A percentile compares a stretch with the other conserved stretches of the same genome.
These are phyloP conservation scores for Panaeolus cyanescens DNA, from an alignment of 768 basidiomycete species.

Conservation along the genomic window DNA sequence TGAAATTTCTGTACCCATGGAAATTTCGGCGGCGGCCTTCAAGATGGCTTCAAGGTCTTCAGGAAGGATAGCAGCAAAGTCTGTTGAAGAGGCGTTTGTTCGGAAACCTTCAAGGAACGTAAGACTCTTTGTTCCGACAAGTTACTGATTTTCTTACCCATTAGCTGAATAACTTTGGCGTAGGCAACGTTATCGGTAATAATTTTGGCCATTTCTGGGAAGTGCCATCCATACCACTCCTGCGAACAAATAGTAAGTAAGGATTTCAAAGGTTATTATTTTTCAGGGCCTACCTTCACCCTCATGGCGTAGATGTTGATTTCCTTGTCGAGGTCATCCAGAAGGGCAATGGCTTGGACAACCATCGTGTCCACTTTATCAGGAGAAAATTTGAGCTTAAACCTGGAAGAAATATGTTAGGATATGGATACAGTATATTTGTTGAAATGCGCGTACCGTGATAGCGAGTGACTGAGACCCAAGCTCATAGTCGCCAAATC, in stretches of 20 bases:
- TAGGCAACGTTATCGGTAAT: slow-evolving; percentile 97
- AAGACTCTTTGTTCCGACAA: background rate
- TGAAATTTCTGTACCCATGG: slow-evolving; percentile 99
- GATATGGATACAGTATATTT: background rate
- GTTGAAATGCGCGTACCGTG: slow-evolving; percentile 58
- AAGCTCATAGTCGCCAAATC: slow-evolving; percentile 97
- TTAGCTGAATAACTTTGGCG: slow-evolving; percentile 87
- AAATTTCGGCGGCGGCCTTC: slow-evolving; percentile 95
- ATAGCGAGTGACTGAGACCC: slow-evolving; percentile 95
- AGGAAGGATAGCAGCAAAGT: slow-evolving; percentile 88
- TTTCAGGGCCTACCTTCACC: slow-evolving; percentile 71
- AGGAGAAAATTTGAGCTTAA: slow-evolving; percentile 99
- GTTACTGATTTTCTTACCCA: slow-evolving; percentile 59
- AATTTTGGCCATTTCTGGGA: slow-evolving; percentile 99
- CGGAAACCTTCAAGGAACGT: slow-evolving; percentile 70
- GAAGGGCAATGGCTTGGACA: slow-evolving; percentile 95
- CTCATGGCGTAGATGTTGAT: slow-evolving; percentile 99
- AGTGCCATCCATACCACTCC: slow-evolving; percentile 99
- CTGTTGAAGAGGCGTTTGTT: slow-evolving; percentile 85
- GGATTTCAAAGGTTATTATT: too few relatives aligned
- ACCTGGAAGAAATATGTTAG: slow-evolving; percentile 46
- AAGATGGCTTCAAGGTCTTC: slow-evolving; percentile 96
- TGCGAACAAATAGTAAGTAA: slow-evolving; percentile 28
- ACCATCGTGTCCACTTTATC: slow-evolving; percentile 99
- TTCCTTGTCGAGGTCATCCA: slow-evolving; percentile 99